Evolutionary conservation across 257 asterid genomes (phyloP), one percentile per base, ranked within the genome.

Genomic region (Solanum clarkiae): DNA sequence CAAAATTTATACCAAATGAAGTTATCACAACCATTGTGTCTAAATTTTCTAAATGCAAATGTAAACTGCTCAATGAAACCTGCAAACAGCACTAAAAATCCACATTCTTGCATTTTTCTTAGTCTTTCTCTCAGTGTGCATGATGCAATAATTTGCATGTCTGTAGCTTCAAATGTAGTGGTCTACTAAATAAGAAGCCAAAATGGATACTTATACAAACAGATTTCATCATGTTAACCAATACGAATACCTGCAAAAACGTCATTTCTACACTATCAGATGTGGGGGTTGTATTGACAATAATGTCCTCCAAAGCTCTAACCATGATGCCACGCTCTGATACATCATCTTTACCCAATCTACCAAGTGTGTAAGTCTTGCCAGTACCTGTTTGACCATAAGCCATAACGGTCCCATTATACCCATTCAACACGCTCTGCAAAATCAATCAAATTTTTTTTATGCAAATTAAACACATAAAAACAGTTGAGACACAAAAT

Each of bases 381-480:
- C 98, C 98, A 4, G 98, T 95, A 77, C 98, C 97, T 17, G 98
- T 94, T 93, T 94, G 98, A 60, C 98, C 98, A 80, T 95, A 95
- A 80, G 97, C 94, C 98, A 95, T 95, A 71, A 94, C 91, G 49
- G 98, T 95, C 88, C 98, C 98, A 86, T 94, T 95, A 89, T 92
- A 95, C 74, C 98, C 98, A 55, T 95, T 94, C 87, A 95, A 86
- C 86, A 94, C 98, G 88, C 98, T 92, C 98, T 95, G 91, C 95
- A 89, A 75, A 87, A 82, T 63, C 77, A 84, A 88, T 29, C 70
- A 86, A 86, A 82, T 53, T 62, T 44, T 65, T 60, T 63, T 45
- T 65, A 84, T 40, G 83, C 49, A 53, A 65, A 79, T 26, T 79
- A 79, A 53, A 53, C 83, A 26, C 8, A 3, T 79, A 53, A 53